Base-by-base conservation (phyloP, 23 red algal species). In the Gracilaria caudata region DNA sequence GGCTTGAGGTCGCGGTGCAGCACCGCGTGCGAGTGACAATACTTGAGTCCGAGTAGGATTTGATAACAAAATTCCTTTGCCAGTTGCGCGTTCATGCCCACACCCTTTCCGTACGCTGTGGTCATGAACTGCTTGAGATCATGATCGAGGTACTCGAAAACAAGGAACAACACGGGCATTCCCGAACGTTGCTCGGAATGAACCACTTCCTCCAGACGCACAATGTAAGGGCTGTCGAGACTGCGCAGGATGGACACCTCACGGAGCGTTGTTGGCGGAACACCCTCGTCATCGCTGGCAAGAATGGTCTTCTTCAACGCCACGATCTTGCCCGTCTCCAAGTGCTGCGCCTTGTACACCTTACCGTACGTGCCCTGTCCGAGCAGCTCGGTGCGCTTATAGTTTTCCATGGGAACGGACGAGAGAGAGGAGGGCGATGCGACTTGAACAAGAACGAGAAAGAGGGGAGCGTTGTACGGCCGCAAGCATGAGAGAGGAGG, bases 111-210 rank as follows among this genome's bases (percentile, higher is more conserved):
- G 45, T 91, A 77, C 58, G 73, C 92, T 0, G 66, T 49, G 28
- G 70, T 81, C 96, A 93, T 95, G 75, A 91, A 98, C 89, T 98
- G 96, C 83, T 98, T 98, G 54, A 98, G 88, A 82, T 98, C 96
- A 51, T 94, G 87, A 74, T 98, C 96, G 7, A 94, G 71, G 57
- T 86, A 95, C 73, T 98, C 96, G 64, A 98, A 98, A 1, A 98
- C 96, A 5, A 98, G 90, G 64, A 93, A 95, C 24, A 98, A 77
- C 8, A 95, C 84, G 20, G 96, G 96, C 43, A 70, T 76, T 9
- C 88, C 89, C 23, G 82, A 78, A 24, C 86, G 84, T n/a, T 65
- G 80, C 54, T 94, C 87, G 30, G 92, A 83, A 55, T 98, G 96
- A 0, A 95, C 77, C 11, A 98, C 96, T 54, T 98, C 96, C 58